These are phyloP conservation scores for Trichoderma sp. DNA, from an alignment of 2,329 filamentous ascomycete genomes.

Conservation along the genomic window DNA sequence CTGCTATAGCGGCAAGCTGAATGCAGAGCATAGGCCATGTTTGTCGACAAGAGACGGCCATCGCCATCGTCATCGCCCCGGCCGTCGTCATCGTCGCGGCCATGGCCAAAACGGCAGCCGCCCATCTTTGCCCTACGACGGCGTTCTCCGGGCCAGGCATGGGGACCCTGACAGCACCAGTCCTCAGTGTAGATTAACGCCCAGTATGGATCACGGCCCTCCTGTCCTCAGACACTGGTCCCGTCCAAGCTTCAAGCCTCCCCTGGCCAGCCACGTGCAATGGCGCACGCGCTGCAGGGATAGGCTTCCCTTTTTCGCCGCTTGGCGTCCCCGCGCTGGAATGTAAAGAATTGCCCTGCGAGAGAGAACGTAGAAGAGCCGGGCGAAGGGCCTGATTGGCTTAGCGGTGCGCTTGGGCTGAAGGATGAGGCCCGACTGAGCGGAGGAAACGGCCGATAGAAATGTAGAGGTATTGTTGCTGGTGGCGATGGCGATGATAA, in stretches of 20 bases:
- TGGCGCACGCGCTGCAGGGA: conserved; percentile 25
- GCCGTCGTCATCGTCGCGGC: background rate
- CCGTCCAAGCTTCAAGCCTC: conserved; percentile 18
- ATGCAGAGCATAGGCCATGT: background rate
- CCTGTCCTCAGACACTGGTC: background rate
- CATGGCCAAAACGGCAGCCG: background rate
- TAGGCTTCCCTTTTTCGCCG: conserved; percentile 9
- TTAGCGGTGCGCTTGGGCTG: conserved; percentile 23
- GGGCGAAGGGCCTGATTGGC: conserved; percentile 24
- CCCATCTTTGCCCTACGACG: background rate
- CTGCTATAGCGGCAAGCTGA: background rate
- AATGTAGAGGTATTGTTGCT: background rate
- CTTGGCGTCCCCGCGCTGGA: conserved; percentile 18
- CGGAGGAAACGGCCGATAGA: background rate
- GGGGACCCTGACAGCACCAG: background rate
- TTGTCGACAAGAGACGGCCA: background rate
- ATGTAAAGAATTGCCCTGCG: conserved; percentile 14
- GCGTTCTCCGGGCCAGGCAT: background rate
- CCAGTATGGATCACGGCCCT: too few species aligned
- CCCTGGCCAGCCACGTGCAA: conserved; percentile 30
- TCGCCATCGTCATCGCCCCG: background rate
- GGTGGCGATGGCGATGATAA: background rate
- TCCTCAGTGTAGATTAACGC: background rate
- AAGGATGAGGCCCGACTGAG: conserved; percentile 30
- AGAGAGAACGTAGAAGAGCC: background rate